A percentile compares a stretch with the other conserved stretches of the same genome.
phyloP scores from a whole-genome alignment of 192 early-diverging fungal species.

The Coemansia sp. region DNA sequence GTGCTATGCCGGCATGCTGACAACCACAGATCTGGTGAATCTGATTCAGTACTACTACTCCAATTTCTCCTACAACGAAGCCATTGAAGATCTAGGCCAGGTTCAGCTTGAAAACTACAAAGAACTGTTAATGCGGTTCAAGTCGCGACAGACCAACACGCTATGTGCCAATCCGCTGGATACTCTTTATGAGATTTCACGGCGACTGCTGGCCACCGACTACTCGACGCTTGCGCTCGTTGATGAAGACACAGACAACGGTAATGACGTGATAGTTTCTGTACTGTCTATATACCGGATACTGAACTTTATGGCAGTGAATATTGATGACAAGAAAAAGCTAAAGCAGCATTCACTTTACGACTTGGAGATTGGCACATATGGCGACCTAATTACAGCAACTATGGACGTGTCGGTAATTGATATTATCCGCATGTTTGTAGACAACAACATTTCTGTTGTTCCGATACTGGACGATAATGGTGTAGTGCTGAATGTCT shows the following conservation, averaged over 20 bases:
- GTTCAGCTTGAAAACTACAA: slow-evolving; percentile 52
- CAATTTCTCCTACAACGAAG: slow-evolving; percentile 73
- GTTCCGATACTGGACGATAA: slow-evolving; percentile 89
- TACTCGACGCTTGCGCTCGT: slow-evolving; percentile 88
- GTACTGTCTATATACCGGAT: slow-evolving; percentile 88
- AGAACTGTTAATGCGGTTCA: slow-evolving; percentile 50
- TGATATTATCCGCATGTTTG: slow-evolving; percentile 89
- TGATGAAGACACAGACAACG: slow-evolving; percentile 72
- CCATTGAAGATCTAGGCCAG: slow-evolving; percentile 83
- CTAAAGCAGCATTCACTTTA: slow-evolving; percentile 64
- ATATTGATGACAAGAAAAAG: slow-evolving; percentile 67
- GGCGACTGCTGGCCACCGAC: slow-evolving; percentile 73
- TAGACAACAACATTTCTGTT: slow-evolving; percentile 82
- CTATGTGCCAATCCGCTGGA: slow-evolving; percentile 82
- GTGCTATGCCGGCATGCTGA: slow-evolving; percentile 91
- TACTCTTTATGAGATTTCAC: slow-evolving; percentile 83
- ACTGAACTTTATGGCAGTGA: slow-evolving; percentile 81
- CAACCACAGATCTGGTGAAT: slow-evolving; percentile 93
- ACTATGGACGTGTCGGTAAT: slow-evolving; percentile 79
- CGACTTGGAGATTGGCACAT: slow-evolving; percentile 86
- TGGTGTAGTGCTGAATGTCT: slow-evolving; percentile 88
- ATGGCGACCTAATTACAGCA: slow-evolving; percentile 77
- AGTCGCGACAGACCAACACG: slow-evolving; percentile 52
- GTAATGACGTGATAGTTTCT: slow-evolving; percentile 83
- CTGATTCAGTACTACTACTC: slow-evolving; percentile 90